Conservation (phyloP, 129 eudicot species). For the Helichrysum umbraculigerum region DNA sequence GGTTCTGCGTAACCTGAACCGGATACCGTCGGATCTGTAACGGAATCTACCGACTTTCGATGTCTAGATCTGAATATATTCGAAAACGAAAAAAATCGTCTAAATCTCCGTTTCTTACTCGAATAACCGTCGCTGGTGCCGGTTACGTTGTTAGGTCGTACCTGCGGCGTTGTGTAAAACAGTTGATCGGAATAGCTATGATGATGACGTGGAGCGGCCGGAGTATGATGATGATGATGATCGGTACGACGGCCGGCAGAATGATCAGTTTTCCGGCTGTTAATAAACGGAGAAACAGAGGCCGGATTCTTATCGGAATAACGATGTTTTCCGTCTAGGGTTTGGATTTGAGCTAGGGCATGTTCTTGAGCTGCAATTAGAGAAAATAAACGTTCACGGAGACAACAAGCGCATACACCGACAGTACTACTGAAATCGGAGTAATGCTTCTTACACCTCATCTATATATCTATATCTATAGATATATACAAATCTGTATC, state of each 20-base stretch:
- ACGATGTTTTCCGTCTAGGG: constrained; percentile 28
- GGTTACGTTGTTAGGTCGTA: constrained; percentile 33
- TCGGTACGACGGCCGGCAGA: constrained; percentile 21
- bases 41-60: constrained; percentile 25
- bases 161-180: constrained; percentile 54
- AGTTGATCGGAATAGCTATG: constrained; percentile 41
- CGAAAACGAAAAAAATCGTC: constrained; percentile 35
- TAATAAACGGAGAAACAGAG: constrained; percentile 59
- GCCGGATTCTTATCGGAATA: constrained; percentile 30
- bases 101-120: constrained; percentile 27
- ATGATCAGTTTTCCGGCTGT: constrained; percentile 46
- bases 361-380: constrained; percentile 53
- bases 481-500: constrained; percentile 20
- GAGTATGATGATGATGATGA: constrained; percentile 14
- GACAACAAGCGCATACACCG: constrained; percentile 84
- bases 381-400: constrained; percentile 54
- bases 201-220: constrained; percentile 18
- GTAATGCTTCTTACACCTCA: constrained; percentile 77
- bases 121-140: constrained; percentile 7
- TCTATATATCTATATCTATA: constrained; percentile 8
- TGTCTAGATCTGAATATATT: constrained; percentile 65
- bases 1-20: constrained; percentile 29
- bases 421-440: constrained; percentile 58
- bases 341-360: constrained; percentile 26
- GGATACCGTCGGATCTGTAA: constrained; percentile 28